Evolutionary conservation across 2,329 filamentous ascomycete species (phyloP).

Genomic region (Cladosporium sp.): DNA sequence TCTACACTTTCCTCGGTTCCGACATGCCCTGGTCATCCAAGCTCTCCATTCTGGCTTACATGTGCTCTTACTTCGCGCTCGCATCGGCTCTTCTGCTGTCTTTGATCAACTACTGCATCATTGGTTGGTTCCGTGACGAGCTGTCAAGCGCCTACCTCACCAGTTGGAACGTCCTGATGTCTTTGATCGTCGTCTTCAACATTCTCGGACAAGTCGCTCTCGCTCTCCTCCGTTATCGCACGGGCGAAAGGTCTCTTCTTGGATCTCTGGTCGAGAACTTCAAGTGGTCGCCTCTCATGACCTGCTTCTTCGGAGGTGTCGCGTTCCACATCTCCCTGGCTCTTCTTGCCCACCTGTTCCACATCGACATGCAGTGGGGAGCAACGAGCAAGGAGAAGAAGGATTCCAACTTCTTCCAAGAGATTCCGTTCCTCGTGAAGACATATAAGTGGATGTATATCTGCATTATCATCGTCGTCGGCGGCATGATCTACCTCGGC

Average conservation of each 20-base stretch:
- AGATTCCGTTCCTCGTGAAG: conserved; percentile 54
- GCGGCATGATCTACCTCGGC: conserved; percentile 50
- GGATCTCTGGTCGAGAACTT: conserved; percentile 57
- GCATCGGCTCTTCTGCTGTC: conserved; percentile 68
- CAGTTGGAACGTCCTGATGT: conserved; percentile 65
- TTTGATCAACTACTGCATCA: conserved; percentile 68
- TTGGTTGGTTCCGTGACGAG: conserved; percentile 70
- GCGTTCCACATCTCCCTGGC: conserved; percentile 80
- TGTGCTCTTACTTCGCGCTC: conserved; percentile 72
- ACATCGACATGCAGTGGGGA: conserved; percentile 84
- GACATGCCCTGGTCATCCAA: conserved; percentile 67
- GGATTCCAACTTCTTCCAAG: conserved; percentile 57
- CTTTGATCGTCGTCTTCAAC: conserved; percentile 66
- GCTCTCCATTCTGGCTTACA: conserved; percentile 70
- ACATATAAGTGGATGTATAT: conserved; percentile 56
- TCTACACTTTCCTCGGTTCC: conserved; percentile 61
- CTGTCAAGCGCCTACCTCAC: conserved; percentile 69
- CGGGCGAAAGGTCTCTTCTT: conserved; percentile 56
- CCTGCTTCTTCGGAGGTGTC: conserved; percentile 82
- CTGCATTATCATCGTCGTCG: conserved; percentile 48
- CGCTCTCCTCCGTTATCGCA: conserved; percentile 64
- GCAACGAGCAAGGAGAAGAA: conserved; percentile 81
- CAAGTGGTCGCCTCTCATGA: conserved; percentile 67
- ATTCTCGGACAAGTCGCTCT: conserved; percentile 62
- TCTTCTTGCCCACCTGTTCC: conserved; percentile 78